phyloP scores from a whole-genome alignment of 2,329 filamentous ascomycete species.

The Neoscytalidium dimidiatum region DNA sequence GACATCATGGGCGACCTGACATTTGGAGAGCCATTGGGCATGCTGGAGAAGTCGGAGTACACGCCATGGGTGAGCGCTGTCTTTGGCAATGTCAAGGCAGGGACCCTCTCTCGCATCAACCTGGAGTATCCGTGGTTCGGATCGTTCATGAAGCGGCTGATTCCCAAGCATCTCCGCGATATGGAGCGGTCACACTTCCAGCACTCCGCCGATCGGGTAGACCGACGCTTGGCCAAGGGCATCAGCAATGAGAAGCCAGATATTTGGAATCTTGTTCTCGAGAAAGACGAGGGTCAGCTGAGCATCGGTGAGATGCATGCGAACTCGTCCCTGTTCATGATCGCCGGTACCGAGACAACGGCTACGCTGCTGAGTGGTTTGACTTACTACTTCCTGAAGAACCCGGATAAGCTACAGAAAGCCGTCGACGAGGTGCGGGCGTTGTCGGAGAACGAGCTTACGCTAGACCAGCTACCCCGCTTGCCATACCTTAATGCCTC shows the following conservation, averaged over 20 bases:
- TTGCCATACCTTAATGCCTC: constrained; percentile 42
- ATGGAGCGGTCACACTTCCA: background rate
- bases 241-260: constrained; percentile 25
- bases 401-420: constrained; percentile 28
- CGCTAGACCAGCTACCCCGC: constrained; percentile 30
- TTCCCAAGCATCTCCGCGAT: background rate
- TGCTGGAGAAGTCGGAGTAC: constrained; percentile 33
- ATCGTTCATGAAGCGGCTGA: background rate
- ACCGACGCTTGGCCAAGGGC: constrained; percentile 27
- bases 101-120: background rate
- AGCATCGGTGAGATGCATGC: constrained; percentile 39
- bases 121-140: background rate
- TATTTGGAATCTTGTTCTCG: constrained; percentile 44
- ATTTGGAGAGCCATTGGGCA: constrained; percentile 33
- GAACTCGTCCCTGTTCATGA: constrained; percentile 41
- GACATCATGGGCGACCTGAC: constrained; percentile 37
- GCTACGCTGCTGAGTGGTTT: constrained; percentile 43
- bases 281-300: constrained; percentile 22
- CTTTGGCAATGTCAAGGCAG: constrained; percentile 28
- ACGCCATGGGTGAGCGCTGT: constrained; percentile 35
- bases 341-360: constrained; percentile 50
- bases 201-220: constrained; percentile 22
- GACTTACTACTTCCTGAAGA: constrained; percentile 37
- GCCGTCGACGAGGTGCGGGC: constrained; percentile 33
- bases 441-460: constrained; percentile 35